Base-by-base conservation (phyloP, 768 basidiomycete genomes). In the Trametes elegans region DNA sequence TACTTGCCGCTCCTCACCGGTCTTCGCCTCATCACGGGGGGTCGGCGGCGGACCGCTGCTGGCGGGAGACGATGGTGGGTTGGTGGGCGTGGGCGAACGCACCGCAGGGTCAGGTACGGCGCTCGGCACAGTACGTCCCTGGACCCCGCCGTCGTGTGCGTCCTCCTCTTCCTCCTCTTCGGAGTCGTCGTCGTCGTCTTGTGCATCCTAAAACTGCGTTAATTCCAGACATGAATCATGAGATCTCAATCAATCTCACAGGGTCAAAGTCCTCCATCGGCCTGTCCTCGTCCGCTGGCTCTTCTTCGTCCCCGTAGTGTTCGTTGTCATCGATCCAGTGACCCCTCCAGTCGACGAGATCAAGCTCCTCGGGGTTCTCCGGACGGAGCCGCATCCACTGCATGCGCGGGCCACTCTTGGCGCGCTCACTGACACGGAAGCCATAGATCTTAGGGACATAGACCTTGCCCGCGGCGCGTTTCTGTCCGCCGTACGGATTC, bases 361-460 rank as follows among this genome's bases (percentile, higher is more conserved):
- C 92, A 64, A 98, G 70, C 63, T 95, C 92, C 50, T 81, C 81
- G 1, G 85, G 79, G 54, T 77, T 84, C 68, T 88, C 85, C 28
- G 96, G 96, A 55, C 96, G 77, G 70, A 93, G 70, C 50, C 97
- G 79, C 70, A 98, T 71, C 97, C 97, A 99, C 65, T 88, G 87
- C 95, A 99, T 98, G 55, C 97, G 79, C 13, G 97, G 97, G 5
- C 97, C 97, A 63, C 84, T 90, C 70, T 93, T 90, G 10, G 97
- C 93, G 47, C 91, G 78, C 70, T 99, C 97, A 67, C 88, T 94
- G 24, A 99, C 96, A 72, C 88, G 91, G 80, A 99, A 99, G 0
- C 97, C 97, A 64, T 98, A 98, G 66, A 99, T 96, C 70, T 88
- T 82, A 5, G 95, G 91, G 14, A 85, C 79, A 67, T 99, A 98